Base-by-base conservation (phyloP, 1,139 yeast species). In the Kurtzmaniella natalensis region DNA sequence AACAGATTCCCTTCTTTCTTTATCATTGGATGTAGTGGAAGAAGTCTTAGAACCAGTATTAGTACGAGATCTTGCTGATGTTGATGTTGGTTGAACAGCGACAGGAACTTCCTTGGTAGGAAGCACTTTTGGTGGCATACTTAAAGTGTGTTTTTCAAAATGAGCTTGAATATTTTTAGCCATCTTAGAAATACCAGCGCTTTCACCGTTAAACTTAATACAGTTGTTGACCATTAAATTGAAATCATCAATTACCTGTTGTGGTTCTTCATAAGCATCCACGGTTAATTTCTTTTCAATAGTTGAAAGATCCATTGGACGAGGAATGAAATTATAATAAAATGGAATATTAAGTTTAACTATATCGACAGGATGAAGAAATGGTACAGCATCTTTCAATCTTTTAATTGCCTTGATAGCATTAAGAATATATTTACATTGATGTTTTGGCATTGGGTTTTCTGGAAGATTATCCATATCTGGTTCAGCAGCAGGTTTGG, bases 261-360 rank as follows among this genome's bases (percentile, higher is more conserved):
- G 70, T 7, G 88, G 79, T 5, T 75, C 70, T 40, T 72, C 81
- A 57, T 89, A 92, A 3, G 88, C 92, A 50, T 78, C 76, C 9
- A 60, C 76, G 33, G 56, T 68, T 31, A 89, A 61, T 57, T 89
- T 92, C 47, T 75, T 76, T 57, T 94, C 98, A 46, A 92, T 85
- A 3, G 97, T 88, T 5, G 89, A 75, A 32, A 92, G 67, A 57
- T 89, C 97, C 97, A 94, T 92, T 26, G 99, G 99, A 46, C 84
- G 70, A 42, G 76, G 73, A 47, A 94, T 79, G 50, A 78, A 79
- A 50, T 87, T 87, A 56, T 81, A 86, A 57, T 92, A 92, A 39
- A 85, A 78, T 3, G 98, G 99, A 39, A 94, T 84, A 51, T 89
- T 88, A 44, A 88, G 73, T 53, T 86, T 87, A 36, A 85, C 81